A percentile compares a stretch with the other conserved stretches of the same genome.
Evolutionary conservation across 1,139 yeast species (phyloP).

Genomic region (Hansenula sp.): DNA sequence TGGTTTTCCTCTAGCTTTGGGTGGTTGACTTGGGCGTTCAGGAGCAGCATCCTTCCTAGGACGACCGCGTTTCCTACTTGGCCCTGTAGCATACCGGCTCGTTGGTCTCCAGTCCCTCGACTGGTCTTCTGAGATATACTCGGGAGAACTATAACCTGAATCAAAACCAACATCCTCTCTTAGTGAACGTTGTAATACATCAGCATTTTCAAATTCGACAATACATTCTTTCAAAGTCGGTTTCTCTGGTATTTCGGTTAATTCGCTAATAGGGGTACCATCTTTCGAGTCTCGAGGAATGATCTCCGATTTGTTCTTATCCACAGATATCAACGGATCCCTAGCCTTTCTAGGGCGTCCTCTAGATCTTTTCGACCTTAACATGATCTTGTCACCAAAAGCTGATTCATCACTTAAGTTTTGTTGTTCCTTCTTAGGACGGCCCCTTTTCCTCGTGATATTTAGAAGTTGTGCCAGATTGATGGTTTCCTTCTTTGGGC

Average conservation of each 20-base stretch:
- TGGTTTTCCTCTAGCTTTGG: conserved; percentile 2
- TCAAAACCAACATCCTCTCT: not conserved
- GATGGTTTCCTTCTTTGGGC: conserved; percentile 18
- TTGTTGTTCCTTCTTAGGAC: conserved; percentile 24
- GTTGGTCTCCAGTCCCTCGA: conserved; percentile 1
- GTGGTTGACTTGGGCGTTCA: not conserved
- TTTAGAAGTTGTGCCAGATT: conserved; percentile 4
- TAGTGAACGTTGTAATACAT: not conserved
- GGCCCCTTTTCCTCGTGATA: conserved; percentile 7
- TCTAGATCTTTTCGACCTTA: not conserved
- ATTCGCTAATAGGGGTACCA: not conserved
- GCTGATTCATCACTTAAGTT: conserved; percentile 11
- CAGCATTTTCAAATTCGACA: not conserved
- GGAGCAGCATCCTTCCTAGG: not conserved
- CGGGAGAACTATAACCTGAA: not conserved
- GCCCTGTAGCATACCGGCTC: not conserved
- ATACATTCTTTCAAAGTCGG: not conserved
- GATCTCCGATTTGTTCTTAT: not conserved
- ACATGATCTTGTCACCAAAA: not conserved
- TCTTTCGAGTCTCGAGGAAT: not conserved
- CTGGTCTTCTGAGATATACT: not conserved
- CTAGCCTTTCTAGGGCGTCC: conserved; percentile 1
- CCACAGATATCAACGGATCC: not conserved
- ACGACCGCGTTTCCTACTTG: not conserved
- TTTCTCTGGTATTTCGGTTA: not conserved